phyloP scores from a whole-genome alignment of 345 rosid species.

The Populus pruinosa region DNA sequence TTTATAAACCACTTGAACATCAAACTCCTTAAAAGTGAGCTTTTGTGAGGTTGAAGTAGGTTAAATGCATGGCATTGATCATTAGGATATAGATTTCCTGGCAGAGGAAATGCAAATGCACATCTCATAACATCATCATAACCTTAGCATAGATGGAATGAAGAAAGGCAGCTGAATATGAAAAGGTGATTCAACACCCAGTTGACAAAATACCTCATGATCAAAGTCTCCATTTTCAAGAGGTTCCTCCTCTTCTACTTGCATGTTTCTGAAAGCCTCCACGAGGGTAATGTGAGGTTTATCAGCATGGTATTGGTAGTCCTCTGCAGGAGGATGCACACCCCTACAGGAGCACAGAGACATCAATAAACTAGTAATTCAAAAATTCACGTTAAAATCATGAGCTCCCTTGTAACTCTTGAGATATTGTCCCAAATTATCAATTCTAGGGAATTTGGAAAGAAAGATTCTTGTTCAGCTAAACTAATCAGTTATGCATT shows the following conservation, averaged over 20 bases:
- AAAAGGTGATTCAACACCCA: background rate
- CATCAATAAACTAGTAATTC: background rate
- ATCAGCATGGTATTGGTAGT: slow-evolving; percentile 61
- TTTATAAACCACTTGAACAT: slow-evolving; percentile 1
- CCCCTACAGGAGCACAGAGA: slow-evolving; percentile 43
- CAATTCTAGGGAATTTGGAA: background rate
- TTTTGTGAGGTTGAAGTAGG: background rate
- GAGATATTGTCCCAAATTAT: background rate
- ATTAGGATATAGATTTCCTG: background rate
- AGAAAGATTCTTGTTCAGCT: background rate
- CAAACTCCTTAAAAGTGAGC: background rate
- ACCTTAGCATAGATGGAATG: background rate
- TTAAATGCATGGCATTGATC: background rate
- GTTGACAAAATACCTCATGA: slow-evolving; percentile 54
- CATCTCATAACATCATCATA: background rate
- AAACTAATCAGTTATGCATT: background rate
- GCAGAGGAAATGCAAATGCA: background rate
- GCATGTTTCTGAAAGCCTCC: slow-evolving; percentile 87
- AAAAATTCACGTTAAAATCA: background rate
- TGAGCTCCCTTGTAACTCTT: background rate
- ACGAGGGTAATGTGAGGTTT: slow-evolving; percentile 66
- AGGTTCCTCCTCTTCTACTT: slow-evolving; percentile 69
- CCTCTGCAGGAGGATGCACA: slow-evolving; percentile 59
- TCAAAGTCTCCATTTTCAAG: slow-evolving; percentile 79
- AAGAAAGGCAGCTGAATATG: background rate